These are phyloP conservation scores for Trichophyton mentagrophytes DNA, from an alignment of 2,329 filamentous ascomycete genomes.

Conservation along the genomic window DNA sequence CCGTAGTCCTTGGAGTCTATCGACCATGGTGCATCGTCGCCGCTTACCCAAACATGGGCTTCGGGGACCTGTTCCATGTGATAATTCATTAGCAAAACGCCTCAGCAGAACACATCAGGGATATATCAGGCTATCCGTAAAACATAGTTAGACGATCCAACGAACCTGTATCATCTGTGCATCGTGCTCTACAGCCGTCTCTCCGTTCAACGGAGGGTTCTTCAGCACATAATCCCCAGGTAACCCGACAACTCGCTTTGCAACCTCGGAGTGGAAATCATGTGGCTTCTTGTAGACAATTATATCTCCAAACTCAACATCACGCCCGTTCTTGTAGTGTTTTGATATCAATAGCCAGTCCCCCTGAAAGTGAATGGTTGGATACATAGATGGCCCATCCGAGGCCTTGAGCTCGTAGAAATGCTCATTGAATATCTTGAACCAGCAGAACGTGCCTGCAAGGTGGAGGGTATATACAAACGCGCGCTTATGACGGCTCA, in stretches of 20 bases:
- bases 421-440: conserved; percentile 40
- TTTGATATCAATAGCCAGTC: conserved; percentile 59
- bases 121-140: neutral
- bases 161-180: conserved; percentile 41
- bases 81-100: conserved; percentile 3
- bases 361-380: conserved; percentile 57
- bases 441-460: conserved; percentile 25
- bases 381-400: conserved; percentile 75
- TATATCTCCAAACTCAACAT: conserved; percentile 65
- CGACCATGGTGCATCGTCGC: conserved; percentile 75
- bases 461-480: conserved; percentile 1
- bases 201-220: conserved; percentile 27
- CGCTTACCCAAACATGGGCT: conserved; percentile 83
- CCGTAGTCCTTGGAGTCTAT: conserved; percentile 80
- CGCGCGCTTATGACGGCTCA: neutral
- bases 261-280: conserved; percentile 45
- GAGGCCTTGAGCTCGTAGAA: conserved; percentile 48
- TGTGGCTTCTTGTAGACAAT: conserved; percentile 67
- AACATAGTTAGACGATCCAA: neutral
- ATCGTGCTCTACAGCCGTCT: conserved; percentile 18
- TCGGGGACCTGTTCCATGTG: conserved; percentile 54
- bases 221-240: conserved; percentile 46
- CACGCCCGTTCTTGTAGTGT: conserved; percentile 55
- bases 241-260: conserved; percentile 70
- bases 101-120: neutral